A percentile compares a stretch with the other conserved stretches of the same genome.
Conservation (phyloP, 2,329 filamentous ascomycete species). For the Arthroderma sp. region DNA sequence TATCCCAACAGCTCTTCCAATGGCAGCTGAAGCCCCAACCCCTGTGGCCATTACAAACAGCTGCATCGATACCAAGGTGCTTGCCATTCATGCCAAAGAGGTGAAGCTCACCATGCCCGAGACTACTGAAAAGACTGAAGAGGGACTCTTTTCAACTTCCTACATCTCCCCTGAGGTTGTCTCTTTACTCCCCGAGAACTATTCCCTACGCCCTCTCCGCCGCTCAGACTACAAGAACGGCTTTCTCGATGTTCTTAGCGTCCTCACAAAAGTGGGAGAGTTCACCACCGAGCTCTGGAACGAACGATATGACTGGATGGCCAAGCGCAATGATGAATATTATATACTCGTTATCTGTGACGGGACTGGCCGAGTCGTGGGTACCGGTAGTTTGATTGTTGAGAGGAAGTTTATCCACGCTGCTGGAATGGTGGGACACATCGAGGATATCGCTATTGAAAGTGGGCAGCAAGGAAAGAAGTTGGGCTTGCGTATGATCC, state of each 20-base stretch:
- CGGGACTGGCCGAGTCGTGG: conserved; percentile 59
- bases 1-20: not conserved
- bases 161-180: conserved; percentile 69
- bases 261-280: conserved; percentile 86
- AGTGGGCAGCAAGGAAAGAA: conserved; percentile 97
- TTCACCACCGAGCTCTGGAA: conserved; percentile 63
- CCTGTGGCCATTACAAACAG: not conserved
- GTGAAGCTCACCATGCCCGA: not conserved
- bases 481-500: conserved; percentile 80
- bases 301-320: conserved; percentile 72
- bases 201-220: conserved; percentile 69
- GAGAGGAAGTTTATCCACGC: conserved; percentile 62
- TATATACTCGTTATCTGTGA: conserved; percentile 81
- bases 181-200: conserved; percentile 62
- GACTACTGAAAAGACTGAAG: not conserved
- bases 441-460: conserved; percentile 92
- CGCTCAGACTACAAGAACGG: conserved; percentile 65
- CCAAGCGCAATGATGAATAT: conserved; percentile 61
- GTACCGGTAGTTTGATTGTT: conserved; percentile 76
- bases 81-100: not conserved
- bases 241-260: conserved; percentile 82
- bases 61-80: conserved; percentile 1
- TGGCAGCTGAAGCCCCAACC: not conserved
- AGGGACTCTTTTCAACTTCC: conserved; percentile 56
- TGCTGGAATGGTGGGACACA: conserved; percentile 62